Conservation (phyloP, 1,139 yeast genomes). For the Protomyces macrosporus region DNA sequence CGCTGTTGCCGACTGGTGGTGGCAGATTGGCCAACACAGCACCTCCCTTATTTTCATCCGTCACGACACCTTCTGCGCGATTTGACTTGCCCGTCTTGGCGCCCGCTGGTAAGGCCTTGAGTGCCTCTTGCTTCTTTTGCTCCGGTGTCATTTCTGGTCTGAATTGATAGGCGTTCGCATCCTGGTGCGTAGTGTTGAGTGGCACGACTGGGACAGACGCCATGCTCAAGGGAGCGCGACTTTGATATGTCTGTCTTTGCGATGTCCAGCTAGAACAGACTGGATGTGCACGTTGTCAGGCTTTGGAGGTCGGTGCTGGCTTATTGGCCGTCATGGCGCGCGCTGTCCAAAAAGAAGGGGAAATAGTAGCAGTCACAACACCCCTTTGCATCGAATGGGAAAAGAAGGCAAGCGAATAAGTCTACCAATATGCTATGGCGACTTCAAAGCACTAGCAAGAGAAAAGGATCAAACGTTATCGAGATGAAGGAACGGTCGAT, state of each 20-base stretch:
- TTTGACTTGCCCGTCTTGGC: constrained; percentile 8
- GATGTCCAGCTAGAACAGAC: neutral
- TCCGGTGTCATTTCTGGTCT: constrained; percentile 4
- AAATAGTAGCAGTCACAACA: too few species aligned
- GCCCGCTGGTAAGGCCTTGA: constrained; percentile 16
- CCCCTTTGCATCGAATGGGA: too few species aligned
- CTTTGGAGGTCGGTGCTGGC: too few species aligned
- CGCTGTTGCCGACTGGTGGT: neutral
- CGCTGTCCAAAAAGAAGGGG: too few species aligned
- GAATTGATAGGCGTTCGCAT: constrained; percentile 6
- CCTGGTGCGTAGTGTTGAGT: neutral
- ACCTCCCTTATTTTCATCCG: neutral
- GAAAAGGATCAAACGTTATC: too few species aligned
- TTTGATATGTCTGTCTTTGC: neutral
- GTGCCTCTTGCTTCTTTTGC: constrained; percentile 16
- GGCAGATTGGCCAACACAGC: neutral
- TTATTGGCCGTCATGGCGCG: too few species aligned
- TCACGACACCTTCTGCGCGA: constrained; percentile 2
- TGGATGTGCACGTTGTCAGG: too few species aligned
- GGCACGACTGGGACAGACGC: neutral
- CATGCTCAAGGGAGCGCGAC: neutral
- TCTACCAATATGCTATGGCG: too few species aligned
- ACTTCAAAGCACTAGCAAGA: too few species aligned
- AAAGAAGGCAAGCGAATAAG: too few species aligned
- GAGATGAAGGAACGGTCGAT: too few species aligned